Base-by-base conservation (phyloP, 208 protist species). In the Angomonas ambiguus region DNA sequence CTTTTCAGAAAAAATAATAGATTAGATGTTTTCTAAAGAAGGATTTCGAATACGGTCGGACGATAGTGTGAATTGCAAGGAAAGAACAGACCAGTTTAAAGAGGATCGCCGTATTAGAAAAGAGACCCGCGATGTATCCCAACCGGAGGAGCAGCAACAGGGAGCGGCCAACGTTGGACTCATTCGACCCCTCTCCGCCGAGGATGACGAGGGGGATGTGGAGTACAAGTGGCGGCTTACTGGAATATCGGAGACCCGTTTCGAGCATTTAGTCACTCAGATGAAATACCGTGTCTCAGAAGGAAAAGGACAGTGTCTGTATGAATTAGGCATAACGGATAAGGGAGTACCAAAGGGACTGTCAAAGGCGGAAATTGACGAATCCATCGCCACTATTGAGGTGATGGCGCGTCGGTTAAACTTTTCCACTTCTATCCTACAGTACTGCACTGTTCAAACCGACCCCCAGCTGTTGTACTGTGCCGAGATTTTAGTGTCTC, bases 171-270 rank as follows among this genome's bases (percentile, higher is more conserved):
- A 11, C 48, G 48, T n/a, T 30, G 5, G 48, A 2, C 24, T 13
- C 6, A 32, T 62, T 8, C 5, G 62, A 10, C 64, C 64, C 8
- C 82, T 98, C 10, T 58, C 41, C 16, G 78, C 80, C 32, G 97
- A 98, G 66, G 83, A 95, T 38, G 94, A 98, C 34, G 88, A 96
- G 62, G 97, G 97, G 24, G 90, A 96, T 77, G 83, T 98, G 34
- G 96, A 98, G 79, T 98, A 98, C 80, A 98, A 98, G 77, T 96
- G 92, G 87, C 92, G 97, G 27, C 84, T 98, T 10, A 84, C 92
- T 0, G 76, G 67, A 25, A 68, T 94, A 59, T 88, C 92, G 0
- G 60, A 70, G 11, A 65, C 75, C 10, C 81, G 97, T 34, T 83
- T 98, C 31, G 80, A 96, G 67, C 96, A 98, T 56, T 83, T 98